A percentile compares a stretch with the other conserved stretches of the same genome.
Evolutionary conservation across 805 yeast genomes (phyloP).

Genomic region (Komagataella pseudopastoris): DNA sequence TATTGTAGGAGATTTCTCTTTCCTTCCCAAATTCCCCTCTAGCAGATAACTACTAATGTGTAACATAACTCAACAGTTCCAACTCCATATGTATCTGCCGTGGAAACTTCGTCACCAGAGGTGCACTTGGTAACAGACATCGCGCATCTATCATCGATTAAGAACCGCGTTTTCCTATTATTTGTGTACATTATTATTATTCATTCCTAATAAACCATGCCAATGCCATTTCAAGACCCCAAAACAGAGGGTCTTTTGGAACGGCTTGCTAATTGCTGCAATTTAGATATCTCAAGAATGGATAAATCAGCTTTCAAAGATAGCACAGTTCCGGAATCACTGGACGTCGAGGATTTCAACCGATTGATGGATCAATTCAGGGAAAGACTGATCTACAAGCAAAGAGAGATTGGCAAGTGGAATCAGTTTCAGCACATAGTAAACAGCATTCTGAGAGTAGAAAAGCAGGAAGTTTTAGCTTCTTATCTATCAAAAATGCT

Average conservation of each 20-base stretch:
- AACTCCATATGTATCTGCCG: no score
- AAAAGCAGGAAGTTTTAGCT: conserved; percentile 8
- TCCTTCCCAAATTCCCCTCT: no score
- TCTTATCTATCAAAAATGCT: conserved; percentile 6
- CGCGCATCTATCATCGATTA: conserved; percentile 6
- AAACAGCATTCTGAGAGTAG: conserved; percentile 8
- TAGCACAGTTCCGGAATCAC: neutral
- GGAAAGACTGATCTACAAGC: neutral
- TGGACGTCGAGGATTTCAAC: conserved; percentile 2
- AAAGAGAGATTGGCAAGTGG: conserved; percentile 4
- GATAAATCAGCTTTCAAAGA: neutral
- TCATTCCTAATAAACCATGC: neutral
- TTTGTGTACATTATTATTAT: neutral
- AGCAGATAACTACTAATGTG: no score
- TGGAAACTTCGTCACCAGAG: no score
- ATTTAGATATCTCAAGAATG: neutral
- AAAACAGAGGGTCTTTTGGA: neutral
- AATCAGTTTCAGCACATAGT: conserved; percentile 9
- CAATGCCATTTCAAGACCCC: neutral
- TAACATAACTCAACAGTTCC: no score
- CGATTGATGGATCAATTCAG: conserved; percentile 1
- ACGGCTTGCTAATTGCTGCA: neutral
- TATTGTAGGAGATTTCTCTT: no score
- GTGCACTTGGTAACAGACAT: conserved; percentile 8
- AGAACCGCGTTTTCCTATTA: neutral